Base-by-base conservation (phyloP, 768 basidiomycete species). In the Phlegmacium glaucopus region DNA sequence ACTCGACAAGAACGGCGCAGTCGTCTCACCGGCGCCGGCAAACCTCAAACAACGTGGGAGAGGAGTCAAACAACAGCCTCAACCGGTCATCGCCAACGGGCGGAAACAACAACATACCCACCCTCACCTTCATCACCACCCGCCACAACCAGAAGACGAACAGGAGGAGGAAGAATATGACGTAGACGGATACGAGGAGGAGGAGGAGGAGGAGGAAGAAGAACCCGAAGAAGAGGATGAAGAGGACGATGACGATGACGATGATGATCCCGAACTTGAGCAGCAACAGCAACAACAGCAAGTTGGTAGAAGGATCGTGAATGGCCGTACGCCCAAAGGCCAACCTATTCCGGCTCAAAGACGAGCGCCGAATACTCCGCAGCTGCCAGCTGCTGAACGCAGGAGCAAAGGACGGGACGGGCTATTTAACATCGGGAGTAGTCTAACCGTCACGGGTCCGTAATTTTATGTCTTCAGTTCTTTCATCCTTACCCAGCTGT, bases 1-100 rank as follows among this genome's bases (percentile, higher is more conserved):
- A 66, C 80, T 96, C 48, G 93, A 96, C 76, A 87, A 91, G 72
- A 87, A 90, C 61, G 94, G 94, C 39, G 77, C 69, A 27, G 63
- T 67, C 44, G 67, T 66, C 39, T 57, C 64, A 28, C 62, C 61
- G 38, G 48, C 60, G 15, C 59, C 57, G 9, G 42, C 49, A 26
- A 47, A 56, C 26, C 45, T 48, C 47, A 56, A 59, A 42, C 57
- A 59, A 32, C 51, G 44, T 27, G 38, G 51, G 38, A 34, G 60
- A 22, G 50, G 62, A 32, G 49, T 49, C 12, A 61, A 67, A 48
- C 56, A 58, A 9, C 53, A 53, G 35, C 51, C 51, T 18, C 51
- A 54, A 47, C 50, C 54, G 11, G 48, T 52, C n/a, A 43, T 54
- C 27, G 45, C 53, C 22, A 58, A 59, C 37, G 56, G 60, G 7